Base-by-base conservation (phyloP, 169 alveolate genomes). In the Plasmodium gallinaceum region DNA sequence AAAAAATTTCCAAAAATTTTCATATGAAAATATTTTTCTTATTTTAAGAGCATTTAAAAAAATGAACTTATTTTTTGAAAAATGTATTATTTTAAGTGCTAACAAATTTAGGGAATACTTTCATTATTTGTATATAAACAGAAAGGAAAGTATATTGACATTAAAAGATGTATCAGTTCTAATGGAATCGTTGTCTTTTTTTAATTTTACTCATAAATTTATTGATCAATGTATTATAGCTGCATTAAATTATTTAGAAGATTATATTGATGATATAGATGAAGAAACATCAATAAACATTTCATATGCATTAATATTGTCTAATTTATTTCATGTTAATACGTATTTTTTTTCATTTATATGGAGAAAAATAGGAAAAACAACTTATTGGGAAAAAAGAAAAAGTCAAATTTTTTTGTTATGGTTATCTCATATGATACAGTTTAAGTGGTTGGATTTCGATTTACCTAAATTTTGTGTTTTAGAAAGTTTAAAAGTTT, bases 341-440 rank as follows among this genome's bases (percentile, higher is more conserved):
- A 60, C 88, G 18, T 94, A 94, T 74, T 66, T 94, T 26, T 91
- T 88, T 51, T 73, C 95, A 18, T 94, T 88, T 74, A 69, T 94
- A 39, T 91, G 95, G 95, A 90, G 96, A 58, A 94, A 66, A 62
- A 92, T 94, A 39, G 96, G 94, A 22, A 90, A 92, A 45, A 93
- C 91, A 1, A 80, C 93, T 24, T 87, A 57, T 10, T 94, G 96
- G 96, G 96, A 94, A 54, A 80, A 74, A 37, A 65, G 85, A 69
- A 91, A 90, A 60, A 65, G 64, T 37, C 88, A 87, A 54, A 83
- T 92, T 18, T 94, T 92, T 71, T 78, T 92, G 51, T 66, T 94
- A n/a, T 94, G 96, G 96, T 90, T 94, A 39, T 92, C 74, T 48
- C 95, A 94, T 61, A 74, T 94, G 90, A 68, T 92, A 60, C 92